These are phyloP conservation scores for Botryotinia convoluta DNA, from an alignment of 2,329 filamentous ascomycete genomes.

Conservation along the genomic window DNA sequence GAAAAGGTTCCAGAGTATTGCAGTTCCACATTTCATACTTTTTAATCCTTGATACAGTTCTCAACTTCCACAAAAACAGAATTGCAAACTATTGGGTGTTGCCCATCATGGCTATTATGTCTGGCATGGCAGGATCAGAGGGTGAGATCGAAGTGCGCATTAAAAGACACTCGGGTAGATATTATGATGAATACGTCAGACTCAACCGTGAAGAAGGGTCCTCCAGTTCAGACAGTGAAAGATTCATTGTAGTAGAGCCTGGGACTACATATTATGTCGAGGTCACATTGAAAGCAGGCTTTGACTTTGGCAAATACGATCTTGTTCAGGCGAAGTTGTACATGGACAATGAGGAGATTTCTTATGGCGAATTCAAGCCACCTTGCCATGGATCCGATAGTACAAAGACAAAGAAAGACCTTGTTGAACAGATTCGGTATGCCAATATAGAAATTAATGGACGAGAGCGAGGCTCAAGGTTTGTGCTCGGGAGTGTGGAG, in stretches of 20 bases:
- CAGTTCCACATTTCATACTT: too few species aligned
- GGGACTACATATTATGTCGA: slow-evolving; percentile 10
- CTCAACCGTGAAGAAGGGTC: too few species aligned
- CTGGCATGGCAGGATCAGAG: too few species aligned
- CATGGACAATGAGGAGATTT: too few species aligned
- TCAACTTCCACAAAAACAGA: too few species aligned
- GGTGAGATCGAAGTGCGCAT: too few species aligned
- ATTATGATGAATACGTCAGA: slow-evolving; percentile 22
- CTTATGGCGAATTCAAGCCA: too few species aligned
- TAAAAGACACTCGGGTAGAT: neutral
- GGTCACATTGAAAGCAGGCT: slow-evolving; percentile 17
- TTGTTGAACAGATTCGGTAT: neutral
- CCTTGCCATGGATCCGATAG: too few species aligned
- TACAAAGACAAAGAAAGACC: neutral
- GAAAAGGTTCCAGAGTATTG: too few species aligned
- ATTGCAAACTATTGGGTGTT: too few species aligned
- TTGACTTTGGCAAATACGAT: neutral
- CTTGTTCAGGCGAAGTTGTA: neutral
- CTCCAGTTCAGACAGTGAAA: neutral
- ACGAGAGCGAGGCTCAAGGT: neutral
- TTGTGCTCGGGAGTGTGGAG: neutral
- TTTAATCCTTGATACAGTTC: too few species aligned
- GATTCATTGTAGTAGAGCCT: slow-evolving; percentile 19
- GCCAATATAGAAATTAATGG: neutral
- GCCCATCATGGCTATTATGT: too few species aligned